Conservation (phyloP, 2,329 filamentous ascomycete species). For the Knufia fluminis region DNA sequence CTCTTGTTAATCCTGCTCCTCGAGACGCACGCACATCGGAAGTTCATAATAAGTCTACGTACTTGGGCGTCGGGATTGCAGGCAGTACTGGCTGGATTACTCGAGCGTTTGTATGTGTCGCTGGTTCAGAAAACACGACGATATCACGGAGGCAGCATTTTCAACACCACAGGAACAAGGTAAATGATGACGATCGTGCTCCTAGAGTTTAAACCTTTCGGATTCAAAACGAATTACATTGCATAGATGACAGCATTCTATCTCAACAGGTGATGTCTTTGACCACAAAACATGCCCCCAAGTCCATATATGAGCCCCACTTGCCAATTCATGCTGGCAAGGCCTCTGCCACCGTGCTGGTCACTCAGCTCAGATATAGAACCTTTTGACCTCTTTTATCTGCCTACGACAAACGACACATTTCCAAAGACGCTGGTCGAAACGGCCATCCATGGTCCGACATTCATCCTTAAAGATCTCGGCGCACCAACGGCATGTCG, state of each 20-base stretch:
- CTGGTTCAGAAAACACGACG: no score
- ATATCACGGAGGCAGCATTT: no score
- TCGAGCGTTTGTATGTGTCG: no score
- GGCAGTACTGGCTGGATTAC: no score
- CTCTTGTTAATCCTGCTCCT: no score
- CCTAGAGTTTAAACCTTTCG: no score
- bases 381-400: slow-evolving; percentile 4
- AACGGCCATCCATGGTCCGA: neutral
- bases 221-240: neutral
- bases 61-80: no score
- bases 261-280: neutral
- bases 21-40: no score
- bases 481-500: slow-evolving; percentile 21
- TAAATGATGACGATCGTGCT: no score
- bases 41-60: no score
- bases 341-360: neutral
- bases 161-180: no score
- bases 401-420: slow-evolving; percentile 3
- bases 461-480: slow-evolving; percentile 8
- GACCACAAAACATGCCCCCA: neutral
- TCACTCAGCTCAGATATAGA: neutral
- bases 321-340: neutral
- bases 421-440: neutral
- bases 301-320: neutral
- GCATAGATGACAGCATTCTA: neutral